phyloP scores from a whole-genome alignment of 495 filamentous ascomycete species.

The Xylaria flabelliformis region DNA sequence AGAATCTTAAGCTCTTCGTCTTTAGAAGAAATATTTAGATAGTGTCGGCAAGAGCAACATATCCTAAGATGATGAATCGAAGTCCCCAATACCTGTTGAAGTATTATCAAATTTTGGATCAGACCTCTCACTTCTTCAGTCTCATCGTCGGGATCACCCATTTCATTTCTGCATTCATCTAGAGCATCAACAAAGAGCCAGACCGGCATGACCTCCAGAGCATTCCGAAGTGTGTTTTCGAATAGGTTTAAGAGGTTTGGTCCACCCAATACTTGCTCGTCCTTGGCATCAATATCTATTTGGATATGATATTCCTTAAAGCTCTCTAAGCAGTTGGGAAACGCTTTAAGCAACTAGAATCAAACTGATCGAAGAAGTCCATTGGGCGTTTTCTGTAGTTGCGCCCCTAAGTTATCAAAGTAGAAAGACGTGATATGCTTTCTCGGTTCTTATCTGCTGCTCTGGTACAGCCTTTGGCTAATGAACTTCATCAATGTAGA shows the following conservation, averaged over 20 bases:
- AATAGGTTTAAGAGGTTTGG: background rate
- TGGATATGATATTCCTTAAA: conserved; percentile 1
- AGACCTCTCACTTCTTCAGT: background rate
- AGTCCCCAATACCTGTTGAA: background rate
- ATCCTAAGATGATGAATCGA: background rate
- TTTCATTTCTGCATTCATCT: background rate
- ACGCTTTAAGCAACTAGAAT: background rate
- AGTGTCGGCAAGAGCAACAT: background rate
- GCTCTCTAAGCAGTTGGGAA: background rate
- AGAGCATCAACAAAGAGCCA: background rate
- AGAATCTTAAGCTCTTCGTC: background rate
- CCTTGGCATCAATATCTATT: background rate
- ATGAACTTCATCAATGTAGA: conserved; percentile 9
- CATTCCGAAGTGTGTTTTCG: background rate
- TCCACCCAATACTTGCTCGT: background rate
- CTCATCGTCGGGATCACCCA: background rate
- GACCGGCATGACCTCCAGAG: background rate
- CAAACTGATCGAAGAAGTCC: background rate
- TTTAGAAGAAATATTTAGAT: background rate
- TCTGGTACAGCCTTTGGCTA: background rate
- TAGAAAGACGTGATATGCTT: background rate
- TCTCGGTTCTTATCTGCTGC: background rate
- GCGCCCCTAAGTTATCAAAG: background rate
- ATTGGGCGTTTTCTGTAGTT: background rate
- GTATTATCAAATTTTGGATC: background rate